Conservation (phyloP, 345 rosid species). For the Camelina hispida region DNA sequence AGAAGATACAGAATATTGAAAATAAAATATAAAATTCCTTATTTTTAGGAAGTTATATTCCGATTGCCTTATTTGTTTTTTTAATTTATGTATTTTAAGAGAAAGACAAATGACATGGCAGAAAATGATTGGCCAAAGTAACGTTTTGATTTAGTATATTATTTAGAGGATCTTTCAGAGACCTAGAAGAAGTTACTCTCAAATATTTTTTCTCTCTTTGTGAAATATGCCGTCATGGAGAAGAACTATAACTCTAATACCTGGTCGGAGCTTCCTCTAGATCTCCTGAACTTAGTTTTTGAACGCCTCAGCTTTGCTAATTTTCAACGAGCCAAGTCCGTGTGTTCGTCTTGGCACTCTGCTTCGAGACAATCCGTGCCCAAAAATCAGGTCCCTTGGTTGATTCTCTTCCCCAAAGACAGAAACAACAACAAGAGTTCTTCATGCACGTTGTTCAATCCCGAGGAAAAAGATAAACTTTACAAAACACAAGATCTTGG, state of each 20-base stretch:
- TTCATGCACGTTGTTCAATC: not conserved
- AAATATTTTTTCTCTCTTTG: no score
- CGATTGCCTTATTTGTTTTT: no score
- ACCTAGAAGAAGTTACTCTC: no score
- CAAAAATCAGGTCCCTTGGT: not conserved
- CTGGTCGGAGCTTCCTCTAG: not conserved
- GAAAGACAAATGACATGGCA: no score
- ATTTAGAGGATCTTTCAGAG: no score
- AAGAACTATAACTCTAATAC: not conserved
- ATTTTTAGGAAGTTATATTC: no score
- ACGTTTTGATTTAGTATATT: no score
- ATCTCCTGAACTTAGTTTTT: not conserved
- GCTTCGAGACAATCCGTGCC: not conserved
- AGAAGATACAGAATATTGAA: no score
- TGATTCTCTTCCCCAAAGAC: not conserved
- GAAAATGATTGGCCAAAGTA: no score
- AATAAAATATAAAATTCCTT: no score
- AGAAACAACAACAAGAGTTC: not conserved
- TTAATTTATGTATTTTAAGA: no score
- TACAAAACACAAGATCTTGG: not conserved
- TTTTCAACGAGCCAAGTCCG: not conserved
- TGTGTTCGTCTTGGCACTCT: not conserved
- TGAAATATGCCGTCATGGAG: not conserved
- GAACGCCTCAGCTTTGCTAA: not conserved
- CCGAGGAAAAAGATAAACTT: not conserved